Conservation (phyloP, 495 filamentous ascomycete species). For the Aspergillus ellipticus region DNA sequence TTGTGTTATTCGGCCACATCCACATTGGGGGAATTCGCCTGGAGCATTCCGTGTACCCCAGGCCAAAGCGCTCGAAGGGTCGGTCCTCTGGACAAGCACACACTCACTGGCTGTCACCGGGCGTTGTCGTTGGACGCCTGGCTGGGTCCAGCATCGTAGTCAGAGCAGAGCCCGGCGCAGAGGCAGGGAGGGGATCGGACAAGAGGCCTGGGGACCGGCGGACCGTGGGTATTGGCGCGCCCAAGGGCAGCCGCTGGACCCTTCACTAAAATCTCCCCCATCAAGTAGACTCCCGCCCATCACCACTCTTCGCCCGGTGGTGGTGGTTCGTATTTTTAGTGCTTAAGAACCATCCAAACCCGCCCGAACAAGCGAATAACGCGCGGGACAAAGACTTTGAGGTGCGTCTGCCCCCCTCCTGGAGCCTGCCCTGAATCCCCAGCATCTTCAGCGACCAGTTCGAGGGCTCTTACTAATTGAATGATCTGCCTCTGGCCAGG, state of each 20-base stretch:
- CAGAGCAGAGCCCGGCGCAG: constrained; percentile 11
- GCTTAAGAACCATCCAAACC: background rate
- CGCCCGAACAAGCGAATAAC: background rate
- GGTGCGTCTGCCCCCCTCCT: constrained; percentile 3
- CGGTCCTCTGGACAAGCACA: background rate
- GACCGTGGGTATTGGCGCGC: background rate
- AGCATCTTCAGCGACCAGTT: background rate
- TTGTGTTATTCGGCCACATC: background rate
- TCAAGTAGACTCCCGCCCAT: constrained; percentile 10
- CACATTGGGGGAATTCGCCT: background rate
- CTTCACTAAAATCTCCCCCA: constrained; percentile 6
- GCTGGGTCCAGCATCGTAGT: constrained; percentile 15
- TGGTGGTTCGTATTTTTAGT: constrained; percentile 11
- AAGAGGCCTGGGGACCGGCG: background rate
- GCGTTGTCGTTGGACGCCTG: background rate
- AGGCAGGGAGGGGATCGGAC: background rate
- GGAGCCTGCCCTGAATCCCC: background rate
- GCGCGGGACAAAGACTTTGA: background rate
- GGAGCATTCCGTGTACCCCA: background rate
- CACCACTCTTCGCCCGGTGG: background rate
- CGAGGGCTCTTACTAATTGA: constrained; percentile 1
- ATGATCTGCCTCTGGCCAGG: constrained; percentile 21
- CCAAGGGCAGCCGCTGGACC: constrained; percentile 6
- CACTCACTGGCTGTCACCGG: background rate
- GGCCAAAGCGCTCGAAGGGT: background rate